These are phyloP conservation scores for Pseudogymnoascus sp. DNA, from an alignment of 2,329 filamentous ascomycete genomes.

Conservation along the genomic window DNA sequence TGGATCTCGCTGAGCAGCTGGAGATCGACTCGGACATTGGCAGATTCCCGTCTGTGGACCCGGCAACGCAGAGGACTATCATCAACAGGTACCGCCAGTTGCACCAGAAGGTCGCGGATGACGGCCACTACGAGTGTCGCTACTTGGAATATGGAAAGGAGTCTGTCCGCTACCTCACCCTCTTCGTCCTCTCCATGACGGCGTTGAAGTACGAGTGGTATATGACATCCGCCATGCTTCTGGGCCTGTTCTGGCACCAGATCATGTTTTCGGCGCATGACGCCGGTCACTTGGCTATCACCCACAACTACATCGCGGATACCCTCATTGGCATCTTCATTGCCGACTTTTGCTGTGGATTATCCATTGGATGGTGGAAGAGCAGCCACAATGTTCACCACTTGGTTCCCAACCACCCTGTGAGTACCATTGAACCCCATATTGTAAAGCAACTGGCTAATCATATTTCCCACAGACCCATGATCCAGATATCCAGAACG, in stretches of 20 bases:
- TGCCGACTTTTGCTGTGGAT: conserved; percentile 55
- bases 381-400: conserved; percentile 61
- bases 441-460: not conserved
- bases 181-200: conserved; percentile 42
- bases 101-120: conserved; percentile 44
- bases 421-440: conserved; percentile 28
- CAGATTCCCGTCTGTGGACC: conserved; percentile 45
- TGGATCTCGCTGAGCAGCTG: not conserved
- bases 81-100: conserved; percentile 45
- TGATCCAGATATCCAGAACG: conserved; percentile 54
- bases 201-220: conserved; percentile 45
- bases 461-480: conserved; percentile 8
- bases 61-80: conserved; percentile 46
- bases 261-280: conserved; percentile 63
- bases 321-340: conserved; percentile 54
- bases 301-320: conserved; percentile 48
- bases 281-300: conserved; percentile 55
- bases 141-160: conserved; percentile 53
- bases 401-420: conserved; percentile 54
- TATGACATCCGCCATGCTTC: conserved; percentile 44
- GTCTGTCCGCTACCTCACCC: conserved; percentile 40
- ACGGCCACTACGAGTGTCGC: conserved; percentile 49
- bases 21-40: conserved; percentile 39
- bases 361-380: conserved; percentile 64
- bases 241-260: conserved; percentile 61